A percentile compares a stretch with the other conserved stretches of the same genome.
phyloP scores from a whole-genome alignment of 148 eudicot species.

The Pouteria glomerata region DNA sequence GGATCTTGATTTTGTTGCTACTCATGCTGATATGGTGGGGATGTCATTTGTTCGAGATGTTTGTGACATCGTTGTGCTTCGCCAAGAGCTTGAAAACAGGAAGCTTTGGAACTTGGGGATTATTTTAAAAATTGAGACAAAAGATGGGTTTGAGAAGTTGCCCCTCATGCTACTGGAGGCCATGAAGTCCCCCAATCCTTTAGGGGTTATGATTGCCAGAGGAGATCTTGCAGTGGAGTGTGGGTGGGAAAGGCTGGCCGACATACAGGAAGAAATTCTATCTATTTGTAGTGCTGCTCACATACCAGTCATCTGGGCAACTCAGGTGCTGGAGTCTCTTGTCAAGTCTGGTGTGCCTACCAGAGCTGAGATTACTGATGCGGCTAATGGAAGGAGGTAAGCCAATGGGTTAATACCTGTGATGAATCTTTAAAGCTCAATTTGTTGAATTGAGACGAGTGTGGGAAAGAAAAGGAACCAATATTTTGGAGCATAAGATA shows the following conservation, averaged over 20 bases:
- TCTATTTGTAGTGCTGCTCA: slow-evolving; percentile 50
- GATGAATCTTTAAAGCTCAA: background rate
- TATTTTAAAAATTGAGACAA: slow-evolving; percentile 40
- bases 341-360: slow-evolving; percentile 43
- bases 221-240: slow-evolving; percentile 66
- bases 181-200: slow-evolving; percentile 47
- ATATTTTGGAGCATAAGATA: background rate
- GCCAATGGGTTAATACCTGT: background rate
- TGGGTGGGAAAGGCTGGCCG: slow-evolving; percentile 51
- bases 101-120: slow-evolving; percentile 32
- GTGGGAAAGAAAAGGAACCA: background rate
- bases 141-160: slow-evolving; percentile 43
- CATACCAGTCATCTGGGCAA: slow-evolving; percentile 38
- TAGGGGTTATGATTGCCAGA: slow-evolving; percentile 66
- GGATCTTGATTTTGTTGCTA: slow-evolving; percentile 53
- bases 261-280: slow-evolving; percentile 50
- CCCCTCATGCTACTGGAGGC: slow-evolving; percentile 47
- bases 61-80: slow-evolving; percentile 31
- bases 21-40: slow-evolving; percentile 63
- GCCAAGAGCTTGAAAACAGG: slow-evolving; percentile 37
- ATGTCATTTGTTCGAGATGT: slow-evolving; percentile 50
- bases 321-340: slow-evolving; percentile 45
- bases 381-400: slow-evolving; percentile 37
- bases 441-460: background rate
- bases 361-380: slow-evolving; percentile 47